Percentiles rank a stretch among this genome's conserved stretches.
Conservation (phyloP, 768 basidiomycete species). For the Mycena pura region DNA sequence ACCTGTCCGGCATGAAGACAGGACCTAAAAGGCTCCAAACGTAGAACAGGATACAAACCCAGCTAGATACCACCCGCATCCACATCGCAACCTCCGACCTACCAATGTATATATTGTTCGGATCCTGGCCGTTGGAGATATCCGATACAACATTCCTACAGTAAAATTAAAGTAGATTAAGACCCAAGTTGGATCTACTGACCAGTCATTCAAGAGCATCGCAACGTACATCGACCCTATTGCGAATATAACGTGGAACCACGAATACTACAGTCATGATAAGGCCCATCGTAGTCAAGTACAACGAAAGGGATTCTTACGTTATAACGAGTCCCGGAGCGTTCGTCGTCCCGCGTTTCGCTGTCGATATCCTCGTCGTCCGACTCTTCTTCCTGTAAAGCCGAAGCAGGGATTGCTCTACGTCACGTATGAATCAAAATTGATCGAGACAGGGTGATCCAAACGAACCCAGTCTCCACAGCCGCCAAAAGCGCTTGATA, state of each 20-base stretch:
- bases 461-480: conserved; percentile 87
- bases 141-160: conserved; percentile 78
- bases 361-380: conserved; percentile 78
- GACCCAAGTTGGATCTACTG: conserved; percentile 37
- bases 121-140: conserved; percentile 51
- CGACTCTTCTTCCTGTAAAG: conserved; percentile 79
- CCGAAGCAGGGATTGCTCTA: conserved; percentile 93
- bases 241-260: conserved; percentile 98
- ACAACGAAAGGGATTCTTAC: conserved; percentile 49
- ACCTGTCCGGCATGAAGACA: conserved; percentile 90
- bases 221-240: conserved; percentile 98
- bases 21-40: conserved; percentile 91
- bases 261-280: conserved; percentile 74
- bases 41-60: conserved; percentile 89
- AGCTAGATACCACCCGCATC: conserved; percentile 97
- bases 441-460: not conserved
- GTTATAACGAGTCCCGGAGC: conserved; percentile 92
- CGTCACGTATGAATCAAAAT: conserved; percentile 2
- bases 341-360: conserved; percentile 90
- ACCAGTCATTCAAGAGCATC: conserved; percentile 98
- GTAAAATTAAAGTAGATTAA: not conserved
- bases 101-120: conserved; percentile 90
- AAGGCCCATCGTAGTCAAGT: not conserved
- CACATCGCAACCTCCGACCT: conserved; percentile 98
- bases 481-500: conserved; percentile 96